A percentile compares a stretch with the other conserved stretches of the same genome.
These are phyloP conservation scores for Kazachstania kunashirensis DNA, from an alignment of 805 yeast species.

Conservation along the genomic window DNA sequence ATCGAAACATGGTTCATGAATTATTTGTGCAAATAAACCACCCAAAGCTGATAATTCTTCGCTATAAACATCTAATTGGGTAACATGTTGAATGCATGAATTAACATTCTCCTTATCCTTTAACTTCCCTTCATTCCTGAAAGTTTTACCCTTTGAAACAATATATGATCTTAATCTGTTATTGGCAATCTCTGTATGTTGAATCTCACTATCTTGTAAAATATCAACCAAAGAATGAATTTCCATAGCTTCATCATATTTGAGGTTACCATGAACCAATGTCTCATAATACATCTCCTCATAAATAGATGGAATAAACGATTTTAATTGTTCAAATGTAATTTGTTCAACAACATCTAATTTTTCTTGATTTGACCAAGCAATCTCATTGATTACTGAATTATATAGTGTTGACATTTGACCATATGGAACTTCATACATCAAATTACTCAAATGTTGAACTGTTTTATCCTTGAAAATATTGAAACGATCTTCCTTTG, in stretches of 20 bases:
- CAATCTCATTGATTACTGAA: constrained; percentile 58
- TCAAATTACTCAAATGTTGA: constrained; percentile 58
- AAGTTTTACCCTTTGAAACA: constrained; percentile 33
- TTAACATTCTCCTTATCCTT: constrained; percentile 67
- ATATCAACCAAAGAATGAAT: constrained; percentile 39
- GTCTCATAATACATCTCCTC: constrained; percentile 58
- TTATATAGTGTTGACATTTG: constrained; percentile 61
- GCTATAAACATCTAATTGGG: constrained; percentile 56
- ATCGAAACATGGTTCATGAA: constrained; percentile 82
- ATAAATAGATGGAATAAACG: constrained; percentile 44
- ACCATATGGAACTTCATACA: constrained; percentile 64
- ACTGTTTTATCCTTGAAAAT: constrained; percentile 53
- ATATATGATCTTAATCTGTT: constrained; percentile 33
- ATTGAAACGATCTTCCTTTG: constrained; percentile 51
- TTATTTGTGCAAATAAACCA: constrained; percentile 60
- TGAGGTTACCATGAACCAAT: constrained; percentile 69
- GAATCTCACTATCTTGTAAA: constrained; percentile 36
- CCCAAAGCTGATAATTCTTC: constrained; percentile 38
- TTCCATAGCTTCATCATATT: constrained; percentile 42
- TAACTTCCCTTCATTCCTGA: constrained; percentile 40
- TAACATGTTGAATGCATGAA: constrained; percentile 70
- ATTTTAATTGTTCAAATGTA: constrained; percentile 39
- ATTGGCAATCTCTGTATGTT: constrained; percentile 22
- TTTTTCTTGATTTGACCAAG: constrained; percentile 59
- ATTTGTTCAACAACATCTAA: constrained; percentile 38